These are phyloP conservation scores for Cyamopsis tetragonoloba DNA, from an alignment of 306 rosid genomes.

Conservation along the genomic window DNA sequence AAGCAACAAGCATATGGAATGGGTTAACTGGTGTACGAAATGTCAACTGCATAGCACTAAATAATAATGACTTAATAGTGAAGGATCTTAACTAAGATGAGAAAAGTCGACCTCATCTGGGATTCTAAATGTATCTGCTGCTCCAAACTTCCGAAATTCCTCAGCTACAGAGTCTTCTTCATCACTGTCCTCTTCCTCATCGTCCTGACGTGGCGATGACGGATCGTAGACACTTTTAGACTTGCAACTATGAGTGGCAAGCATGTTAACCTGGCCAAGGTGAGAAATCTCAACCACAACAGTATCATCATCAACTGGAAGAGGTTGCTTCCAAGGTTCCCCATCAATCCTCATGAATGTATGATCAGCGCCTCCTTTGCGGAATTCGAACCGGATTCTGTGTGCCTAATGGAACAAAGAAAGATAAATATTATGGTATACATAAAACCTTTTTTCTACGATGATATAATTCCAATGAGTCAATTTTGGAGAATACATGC, in stretches of 20 bases:
- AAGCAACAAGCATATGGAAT: background rate
- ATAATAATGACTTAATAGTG: background rate
- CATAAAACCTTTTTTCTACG: background rate
- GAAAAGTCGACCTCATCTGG: constrained; percentile 70
- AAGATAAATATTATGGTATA: background rate
- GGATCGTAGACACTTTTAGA: constrained; percentile 57
- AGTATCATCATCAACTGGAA: constrained; percentile 75
- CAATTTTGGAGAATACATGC: background rate
- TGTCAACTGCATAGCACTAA: background rate
- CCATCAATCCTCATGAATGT: constrained; percentile 95
- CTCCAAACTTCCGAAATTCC: constrained; percentile 90
- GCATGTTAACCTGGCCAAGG: constrained; percentile 90
- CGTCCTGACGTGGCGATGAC: constrained; percentile 26
- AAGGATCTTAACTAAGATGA: constrained; percentile 53
- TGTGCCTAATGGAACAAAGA: constrained; percentile 45
- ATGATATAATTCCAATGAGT: background rate
- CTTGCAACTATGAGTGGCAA: constrained; percentile 55
- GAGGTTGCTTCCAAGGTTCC: constrained; percentile 98
- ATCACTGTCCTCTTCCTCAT: constrained; percentile 44
- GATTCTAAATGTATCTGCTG: constrained; percentile 80
- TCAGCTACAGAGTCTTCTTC: constrained; percentile 52
- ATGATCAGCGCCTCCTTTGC: constrained; percentile 64
- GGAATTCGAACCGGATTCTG: constrained; percentile 75
- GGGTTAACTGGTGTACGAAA: background rate
- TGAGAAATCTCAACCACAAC: constrained; percentile 87